Conservation (phyloP, 441 rosid species). For the Syzygium malaccense region DNA sequence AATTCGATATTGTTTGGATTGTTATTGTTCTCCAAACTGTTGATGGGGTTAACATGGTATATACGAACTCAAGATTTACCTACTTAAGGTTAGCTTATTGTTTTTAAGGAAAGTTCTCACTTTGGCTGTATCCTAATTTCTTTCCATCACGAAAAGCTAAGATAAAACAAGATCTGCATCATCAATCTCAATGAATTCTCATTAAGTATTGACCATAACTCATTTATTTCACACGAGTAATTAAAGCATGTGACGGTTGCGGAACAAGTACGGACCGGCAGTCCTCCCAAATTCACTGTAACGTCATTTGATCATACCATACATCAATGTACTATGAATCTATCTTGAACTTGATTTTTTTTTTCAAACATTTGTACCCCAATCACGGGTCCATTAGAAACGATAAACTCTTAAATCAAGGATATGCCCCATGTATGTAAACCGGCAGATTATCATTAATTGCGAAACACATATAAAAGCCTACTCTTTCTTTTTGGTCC, state of each 20-base stretch:
- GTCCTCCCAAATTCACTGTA: neutral
- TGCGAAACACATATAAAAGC: neutral
- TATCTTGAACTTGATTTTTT: neutral
- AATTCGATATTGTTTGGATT: no score
- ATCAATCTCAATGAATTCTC: no score
- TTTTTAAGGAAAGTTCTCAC: neutral
- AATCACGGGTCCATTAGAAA: neutral
- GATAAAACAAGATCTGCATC: neutral
- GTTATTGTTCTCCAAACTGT: no score
- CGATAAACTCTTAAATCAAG: neutral
- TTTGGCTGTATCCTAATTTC: neutral
- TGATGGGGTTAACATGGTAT: neutral
- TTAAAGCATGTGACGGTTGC: accelerated
- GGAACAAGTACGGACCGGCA: neutral
- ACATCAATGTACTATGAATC: neutral
- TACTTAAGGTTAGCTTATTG: neutral
- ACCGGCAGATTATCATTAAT: neutral
- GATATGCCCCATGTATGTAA: neutral
- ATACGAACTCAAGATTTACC: neutral
- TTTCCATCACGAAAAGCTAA: neutral
- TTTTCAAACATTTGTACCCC: neutral
- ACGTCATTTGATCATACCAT: neutral
- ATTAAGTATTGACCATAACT: neutral
- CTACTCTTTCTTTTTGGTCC: neutral
- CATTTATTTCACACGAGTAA: neutral